Conservation (phyloP, 1,284 basidiomycete species). For the Heterobasidion irregulare region DNA sequence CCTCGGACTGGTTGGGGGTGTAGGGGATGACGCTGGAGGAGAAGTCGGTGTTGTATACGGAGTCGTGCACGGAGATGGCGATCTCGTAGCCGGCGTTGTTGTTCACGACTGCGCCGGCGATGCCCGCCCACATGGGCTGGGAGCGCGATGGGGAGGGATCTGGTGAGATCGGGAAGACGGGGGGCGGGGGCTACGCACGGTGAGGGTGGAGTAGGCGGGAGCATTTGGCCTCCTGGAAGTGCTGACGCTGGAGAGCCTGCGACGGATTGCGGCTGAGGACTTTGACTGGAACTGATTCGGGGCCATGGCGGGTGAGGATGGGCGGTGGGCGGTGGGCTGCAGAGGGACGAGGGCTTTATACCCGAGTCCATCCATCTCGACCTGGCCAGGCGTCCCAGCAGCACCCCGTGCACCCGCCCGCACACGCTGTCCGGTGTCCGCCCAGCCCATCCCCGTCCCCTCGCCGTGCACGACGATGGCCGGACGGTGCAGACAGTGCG, state of each 20-base stretch:
- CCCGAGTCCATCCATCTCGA: not conserved
- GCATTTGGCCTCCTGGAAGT: slow-evolving; percentile 36
- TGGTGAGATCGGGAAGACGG: too few relatives aligned
- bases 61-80: slow-evolving; percentile 72
- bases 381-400: not conserved
- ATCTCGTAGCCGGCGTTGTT: slow-evolving; percentile 57
- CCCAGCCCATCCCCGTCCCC: not conserved
- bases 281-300: slow-evolving; percentile 49
- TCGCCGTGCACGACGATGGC: slow-evolving; percentile 20
- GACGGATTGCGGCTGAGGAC: slow-evolving; percentile 48
- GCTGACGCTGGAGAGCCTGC: slow-evolving; percentile 56
- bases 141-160: slow-evolving; percentile 1
- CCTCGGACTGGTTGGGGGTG: slow-evolving; percentile 37
- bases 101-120: slow-evolving; percentile 51
- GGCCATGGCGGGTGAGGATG: slow-evolving; percentile 10
- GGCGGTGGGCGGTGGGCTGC: slow-evolving; percentile 29
- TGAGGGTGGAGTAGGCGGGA: slow-evolving; percentile 50
- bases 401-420: not conserved
- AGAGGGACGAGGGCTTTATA: not conserved
- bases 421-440: not conserved
- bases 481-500: slow-evolving; percentile 37
- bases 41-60: slow-evolving; percentile 74
- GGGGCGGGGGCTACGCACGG: slow-evolving; percentile 32
- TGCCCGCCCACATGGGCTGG: slow-evolving; percentile 79
- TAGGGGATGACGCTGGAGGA: slow-evolving; percentile 45